Evolutionary conservation across 1,139 yeast species (phyloP), one percentile per base, ranked within the genome.

Genomic region (Suhomyces bolitotheri): DNA sequence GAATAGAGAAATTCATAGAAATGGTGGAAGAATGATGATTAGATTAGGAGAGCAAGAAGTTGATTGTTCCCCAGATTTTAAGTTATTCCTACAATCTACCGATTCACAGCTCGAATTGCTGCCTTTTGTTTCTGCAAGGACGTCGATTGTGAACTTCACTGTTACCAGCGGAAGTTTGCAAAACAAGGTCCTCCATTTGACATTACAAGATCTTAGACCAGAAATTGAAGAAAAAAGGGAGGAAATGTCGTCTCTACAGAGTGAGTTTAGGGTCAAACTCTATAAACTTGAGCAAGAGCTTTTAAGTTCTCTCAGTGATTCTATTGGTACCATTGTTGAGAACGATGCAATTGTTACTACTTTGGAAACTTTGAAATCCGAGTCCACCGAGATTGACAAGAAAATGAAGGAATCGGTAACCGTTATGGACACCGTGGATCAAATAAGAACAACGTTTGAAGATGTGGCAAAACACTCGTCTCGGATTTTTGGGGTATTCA

Each of bases 1-100:
- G 29, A 70, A 79, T 35, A 65, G 66, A 29, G 95, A 87, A 42
- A 69, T 78, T 25, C 73, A 71, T 27, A 66, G 71, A 22, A 71
- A 82, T 27, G 96, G 96, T 4, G 95, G 95, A 0, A 66, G 96
- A 37, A 60, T 68, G 16, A 57, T 85, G 41, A 71, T 88, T 2
- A 66, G 63, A 20, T 54, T 90, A 13, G 92, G 88, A 0, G 72
- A 71, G 2, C 77, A 73, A 29, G 79, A 77, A 12, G 66, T 89
- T 32, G 96, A 88, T 47, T 73, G 76, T 37, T 76, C 90, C 2
- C 68, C 79, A 0, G 72, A 75, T 3, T 89, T 89, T 65, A 67
- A 66, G 40, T 49, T 92, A 32, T 73, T 66, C 27, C 56, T 90
- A 29, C 73, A 77, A 43, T 76, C 96, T 0, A 73, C 73, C 29